Conservation (phyloP, 2,329 filamentous ascomycete genomes). For the Triangularia verruculosa region DNA sequence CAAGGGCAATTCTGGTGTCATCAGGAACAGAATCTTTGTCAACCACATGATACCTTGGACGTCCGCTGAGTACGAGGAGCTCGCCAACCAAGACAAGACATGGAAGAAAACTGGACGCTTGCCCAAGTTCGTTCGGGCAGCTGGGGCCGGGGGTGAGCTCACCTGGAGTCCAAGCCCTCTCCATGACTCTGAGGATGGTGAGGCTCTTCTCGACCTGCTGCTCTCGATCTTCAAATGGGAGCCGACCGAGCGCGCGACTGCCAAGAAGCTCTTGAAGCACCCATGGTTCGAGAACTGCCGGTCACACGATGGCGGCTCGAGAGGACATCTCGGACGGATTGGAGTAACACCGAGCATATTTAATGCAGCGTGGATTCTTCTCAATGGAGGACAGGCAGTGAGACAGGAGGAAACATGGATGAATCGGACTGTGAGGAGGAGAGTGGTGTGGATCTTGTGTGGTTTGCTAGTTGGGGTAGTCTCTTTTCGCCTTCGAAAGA, state of each 20-base stretch:
- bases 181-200: not conserved
- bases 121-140: not conserved
- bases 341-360: no score
- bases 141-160: not conserved
- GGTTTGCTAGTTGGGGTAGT: not conserved
- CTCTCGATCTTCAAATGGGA: slow-evolving; percentile 9
- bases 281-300: slow-evolving; percentile 10
- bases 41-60: not conserved
- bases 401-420: not conserved
- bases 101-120: not conserved
- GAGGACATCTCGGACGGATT: no score
- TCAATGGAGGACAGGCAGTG: not conserved
- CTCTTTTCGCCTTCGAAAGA: not conserved
- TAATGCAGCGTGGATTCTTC: no score
- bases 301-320: not conserved
- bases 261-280: slow-evolving; percentile 6
- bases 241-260: slow-evolving; percentile 1
- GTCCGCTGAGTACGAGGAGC: not conserved
- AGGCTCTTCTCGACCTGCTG: slow-evolving; percentile 3
- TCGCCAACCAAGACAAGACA: not conserved
- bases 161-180: not conserved
- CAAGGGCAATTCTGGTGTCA: not conserved
- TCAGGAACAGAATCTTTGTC: not conserved
- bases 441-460: not conserved
- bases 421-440: not conserved